Evolutionary conservation across 148 eudicot species (phyloP), one percentile per base, ranked within the genome.

Genomic region (Fagopyrum tataricum): DNA sequence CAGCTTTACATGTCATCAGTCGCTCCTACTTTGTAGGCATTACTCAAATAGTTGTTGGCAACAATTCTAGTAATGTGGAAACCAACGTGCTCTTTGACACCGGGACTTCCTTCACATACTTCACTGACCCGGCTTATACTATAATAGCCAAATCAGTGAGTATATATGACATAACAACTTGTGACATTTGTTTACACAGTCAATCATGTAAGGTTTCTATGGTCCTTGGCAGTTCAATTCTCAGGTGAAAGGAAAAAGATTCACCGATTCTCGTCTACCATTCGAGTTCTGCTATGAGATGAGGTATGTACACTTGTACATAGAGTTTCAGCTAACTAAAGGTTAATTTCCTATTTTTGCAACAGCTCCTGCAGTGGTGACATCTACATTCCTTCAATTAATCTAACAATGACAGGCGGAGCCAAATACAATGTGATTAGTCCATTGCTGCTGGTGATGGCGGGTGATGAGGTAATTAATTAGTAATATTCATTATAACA

Each of bases 61-160:
- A 72, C 23, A 89, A 87, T 43, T 74, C 72, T 75, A 83, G 85
- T 40, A 76, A 82, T 58, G 26, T 79, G 37, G 83, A 80, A 49
- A 72, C 88, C 77, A 47, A 71, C 66, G 96, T 96, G 66, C 81
- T 94, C 64, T 94, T 91, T 18, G 98, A 94, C 83, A 77, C 97
- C 23, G 97, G 97, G 51, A 89, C 96, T 68, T 94, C 98, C 23
- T 94, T 91, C 81, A 89, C 98, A 18, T 82, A 83, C 79, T 75
- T 94, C 75, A 83, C 72, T 49, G 88, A 89, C 75, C 98, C 98
- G 55, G 89, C 86, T 64, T 94, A 89, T 74, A 64, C 89, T 9
- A 52, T 78, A 41, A 82, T 94, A 55, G 42, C 87, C 17, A 82
- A 84, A 70, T 78, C 75, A 53, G 98, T 91, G 81, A 87, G 97